Conservation (phyloP, 2,329 filamentous ascomycete species). For the Aspergillus sp. region DNA sequence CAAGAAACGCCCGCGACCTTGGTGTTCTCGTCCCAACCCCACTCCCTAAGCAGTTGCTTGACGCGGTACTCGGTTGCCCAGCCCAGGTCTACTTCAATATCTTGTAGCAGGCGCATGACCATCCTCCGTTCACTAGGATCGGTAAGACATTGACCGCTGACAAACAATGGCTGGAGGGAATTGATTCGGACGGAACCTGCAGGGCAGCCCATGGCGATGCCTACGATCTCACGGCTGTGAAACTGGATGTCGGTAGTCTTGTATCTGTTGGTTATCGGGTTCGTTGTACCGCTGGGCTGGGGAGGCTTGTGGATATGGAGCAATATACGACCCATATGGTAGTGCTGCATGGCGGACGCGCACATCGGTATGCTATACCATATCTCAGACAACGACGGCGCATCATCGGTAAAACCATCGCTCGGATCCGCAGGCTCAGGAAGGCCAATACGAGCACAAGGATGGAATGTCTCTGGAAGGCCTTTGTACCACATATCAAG, state of each 20-base stretch:
- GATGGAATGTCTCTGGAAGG: slow-evolving; percentile 59
- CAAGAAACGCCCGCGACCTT: slow-evolving; percentile 6
- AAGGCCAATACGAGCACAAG: slow-evolving; percentile 53
- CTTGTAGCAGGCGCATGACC: slow-evolving; percentile 56
- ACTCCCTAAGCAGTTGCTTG: slow-evolving; percentile 49
- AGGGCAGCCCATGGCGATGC: slow-evolving; percentile 58
- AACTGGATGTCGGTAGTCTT: slow-evolving; percentile 58
- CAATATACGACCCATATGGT: slow-evolving; percentile 45
- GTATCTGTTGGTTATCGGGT: slow-evolving; percentile 55
- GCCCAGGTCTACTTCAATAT: slow-evolving; percentile 63
- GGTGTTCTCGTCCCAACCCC: slow-evolving; percentile 34
- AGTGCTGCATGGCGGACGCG: slow-evolving; percentile 58
- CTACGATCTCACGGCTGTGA: slow-evolving; percentile 63
- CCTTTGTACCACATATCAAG: slow-evolving; percentile 61
- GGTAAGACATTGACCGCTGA: slow-evolving; percentile 61
- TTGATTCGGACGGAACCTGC: slow-evolving; percentile 61
- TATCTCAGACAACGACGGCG: slow-evolving; percentile 52
- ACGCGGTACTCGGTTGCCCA: slow-evolving; percentile 65
- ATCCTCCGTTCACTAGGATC: slow-evolving; percentile 55
- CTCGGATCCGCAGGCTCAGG: slow-evolving; percentile 22
- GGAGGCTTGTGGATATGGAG: slow-evolving; percentile 45
- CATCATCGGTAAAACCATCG: slow-evolving; percentile 33
- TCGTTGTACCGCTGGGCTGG: slow-evolving; percentile 47
- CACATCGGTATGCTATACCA: slow-evolving; percentile 68
- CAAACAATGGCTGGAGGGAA: slow-evolving; percentile 62